Conservation (phyloP, 2,329 filamentous ascomycete species). For the Aspergillus sp. region DNA sequence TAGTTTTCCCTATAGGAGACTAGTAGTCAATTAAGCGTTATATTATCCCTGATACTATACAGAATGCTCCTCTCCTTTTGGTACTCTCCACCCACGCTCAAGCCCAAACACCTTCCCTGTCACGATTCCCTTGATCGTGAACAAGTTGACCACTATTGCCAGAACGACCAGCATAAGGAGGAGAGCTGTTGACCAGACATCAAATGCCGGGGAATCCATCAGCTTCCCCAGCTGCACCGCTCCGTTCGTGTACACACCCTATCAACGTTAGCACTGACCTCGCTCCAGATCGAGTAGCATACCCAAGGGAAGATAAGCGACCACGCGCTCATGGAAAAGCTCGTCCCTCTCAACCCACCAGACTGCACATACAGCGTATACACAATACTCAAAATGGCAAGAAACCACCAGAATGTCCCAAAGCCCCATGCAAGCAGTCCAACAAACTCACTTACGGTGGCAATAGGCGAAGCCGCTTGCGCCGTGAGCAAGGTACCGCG, state of each 20-base stretch:
- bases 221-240: constrained; percentile 43
- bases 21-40: no score
- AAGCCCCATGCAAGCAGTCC: constrained; percentile 48
- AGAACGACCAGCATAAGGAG: constrained; percentile 41
- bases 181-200: constrained; percentile 44
- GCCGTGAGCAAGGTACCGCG: constrained; percentile 39
- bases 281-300: constrained; percentile 18
- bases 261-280: no score
- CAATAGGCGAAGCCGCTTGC: constrained; percentile 37
- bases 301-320: constrained; percentile 48
- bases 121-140: constrained; percentile 38
- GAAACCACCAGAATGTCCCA: constrained; percentile 49
- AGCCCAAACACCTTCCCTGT: constrained; percentile 37
- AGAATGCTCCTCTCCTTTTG: constrained; percentile 1
- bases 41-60: not conserved
- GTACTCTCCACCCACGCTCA: constrained; percentile 31
- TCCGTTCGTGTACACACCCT: constrained; percentile 48
- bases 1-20: no score
- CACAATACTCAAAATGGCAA: constrained; percentile 42
- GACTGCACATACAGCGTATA: constrained; percentile 32
- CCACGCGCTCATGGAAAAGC: constrained; percentile 41
- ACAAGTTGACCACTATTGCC: constrained; percentile 35
- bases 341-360: constrained; percentile 25
- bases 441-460: constrained; percentile 40
- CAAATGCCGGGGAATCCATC: constrained; percentile 45